Conservation (phyloP, 345 rosid genomes). For the Lumnitzera littorea region DNA sequence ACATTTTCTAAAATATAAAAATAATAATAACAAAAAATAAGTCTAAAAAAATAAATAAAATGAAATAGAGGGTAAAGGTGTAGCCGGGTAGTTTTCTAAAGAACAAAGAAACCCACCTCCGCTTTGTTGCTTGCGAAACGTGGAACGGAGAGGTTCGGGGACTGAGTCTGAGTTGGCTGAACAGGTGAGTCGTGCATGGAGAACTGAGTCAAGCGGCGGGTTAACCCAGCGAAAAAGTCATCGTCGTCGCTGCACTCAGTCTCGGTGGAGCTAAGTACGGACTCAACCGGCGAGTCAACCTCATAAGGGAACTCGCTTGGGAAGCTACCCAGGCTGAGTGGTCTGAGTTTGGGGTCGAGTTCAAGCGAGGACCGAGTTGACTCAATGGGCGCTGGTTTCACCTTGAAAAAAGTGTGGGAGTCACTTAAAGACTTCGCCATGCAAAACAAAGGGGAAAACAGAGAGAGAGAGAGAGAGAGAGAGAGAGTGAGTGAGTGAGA, state of each 20-base stretch:
- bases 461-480: background rate
- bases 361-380: background rate
- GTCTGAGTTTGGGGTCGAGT: conserved; percentile 4
- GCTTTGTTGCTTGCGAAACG: conserved; percentile 13
- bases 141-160: conserved; percentile 36
- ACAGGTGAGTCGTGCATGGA: conserved; percentile 5
- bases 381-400: conserved; percentile 13
- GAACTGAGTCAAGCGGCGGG: conserved; percentile 55
- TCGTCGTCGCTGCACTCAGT: conserved; percentile 68
- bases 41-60: background rate
- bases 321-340: conserved; percentile 16
- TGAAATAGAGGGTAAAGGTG: background rate
- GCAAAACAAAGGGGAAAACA: background rate
- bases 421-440: conserved; percentile 40
- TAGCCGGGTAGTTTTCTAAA: too few species aligned
- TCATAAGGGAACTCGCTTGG: conserved; percentile 66
- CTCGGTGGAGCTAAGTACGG: conserved; percentile 41
- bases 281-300: conserved; percentile 47
- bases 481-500: background rate
- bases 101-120: conserved; percentile 18
- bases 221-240: conserved; percentile 49
- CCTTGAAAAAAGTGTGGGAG: conserved; percentile 33
- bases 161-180: background rate
- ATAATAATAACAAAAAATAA: too few species aligned
- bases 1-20: conserved; percentile 12